Conservation (phyloP, 768 basidiomycete genomes). For the Collybia nuda region DNA sequence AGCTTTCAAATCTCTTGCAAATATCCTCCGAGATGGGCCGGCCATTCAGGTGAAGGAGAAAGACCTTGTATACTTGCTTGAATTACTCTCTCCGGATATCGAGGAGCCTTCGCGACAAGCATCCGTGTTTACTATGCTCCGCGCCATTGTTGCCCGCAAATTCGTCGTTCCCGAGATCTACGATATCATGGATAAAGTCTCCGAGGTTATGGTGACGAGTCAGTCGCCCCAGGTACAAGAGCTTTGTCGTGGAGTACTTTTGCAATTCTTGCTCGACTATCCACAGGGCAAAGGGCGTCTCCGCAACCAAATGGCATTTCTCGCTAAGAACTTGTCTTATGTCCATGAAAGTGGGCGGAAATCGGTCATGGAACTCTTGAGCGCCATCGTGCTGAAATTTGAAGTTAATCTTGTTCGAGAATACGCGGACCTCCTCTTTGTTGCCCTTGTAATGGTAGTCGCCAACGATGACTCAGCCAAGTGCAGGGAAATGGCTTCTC, state of each 20-base stretch:
- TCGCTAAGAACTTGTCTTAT: constrained; percentile 91
- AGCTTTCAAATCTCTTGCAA: constrained; percentile 82
- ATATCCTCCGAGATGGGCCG: constrained; percentile 88
- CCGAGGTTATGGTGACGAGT: constrained; percentile 90
- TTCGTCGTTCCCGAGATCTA: constrained; percentile 97
- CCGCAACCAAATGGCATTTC: constrained; percentile 83
- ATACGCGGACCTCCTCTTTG: constrained; percentile 86
- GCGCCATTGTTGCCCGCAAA: constrained; percentile 87
- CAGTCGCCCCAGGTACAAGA: constrained; percentile 92
- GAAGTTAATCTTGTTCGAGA: constrained; percentile 70
- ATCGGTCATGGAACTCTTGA: constrained; percentile 94
- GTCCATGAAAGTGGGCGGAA: constrained; percentile 85
- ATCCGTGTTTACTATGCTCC: constrained; percentile 83
- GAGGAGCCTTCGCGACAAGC: constrained; percentile 87
- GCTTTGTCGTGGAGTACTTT: constrained; percentile 80
- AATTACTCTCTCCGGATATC: constrained; percentile 83
- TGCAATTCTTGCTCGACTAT: constrained; percentile 96
- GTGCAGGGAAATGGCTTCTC: constrained; percentile 87
- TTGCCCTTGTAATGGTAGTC: constrained; percentile 87
- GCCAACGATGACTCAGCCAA: constrained; percentile 92
- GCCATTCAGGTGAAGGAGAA: constrained; percentile 82
- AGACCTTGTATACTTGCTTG: constrained; percentile 84
- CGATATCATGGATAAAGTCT: constrained; percentile 92
- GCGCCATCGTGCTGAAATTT: constrained; percentile 83
- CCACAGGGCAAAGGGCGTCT: constrained; percentile 94